Evolutionary conservation across 345 rosid genomes (phyloP), one percentile per base, ranked within the genome.

Genomic region (Salix udensis): DNA sequence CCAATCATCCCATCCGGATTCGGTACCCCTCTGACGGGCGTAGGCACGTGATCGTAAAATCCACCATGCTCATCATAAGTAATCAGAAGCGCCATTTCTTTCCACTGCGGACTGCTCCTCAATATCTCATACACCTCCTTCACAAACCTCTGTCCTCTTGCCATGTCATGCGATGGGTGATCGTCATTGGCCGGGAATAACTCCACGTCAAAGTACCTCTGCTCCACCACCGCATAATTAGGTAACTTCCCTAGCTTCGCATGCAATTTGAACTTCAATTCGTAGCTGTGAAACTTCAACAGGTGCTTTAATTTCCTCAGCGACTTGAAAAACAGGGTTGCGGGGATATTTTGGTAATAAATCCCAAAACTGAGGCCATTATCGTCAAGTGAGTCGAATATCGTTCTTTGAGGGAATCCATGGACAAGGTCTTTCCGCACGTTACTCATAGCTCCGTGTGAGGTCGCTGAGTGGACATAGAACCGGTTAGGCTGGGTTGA

Each of bases 401-500:
- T 94, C 4, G 98, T 96, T 52, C 87, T 89, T 31, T 96, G 98
- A 16, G 98, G 99, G 82, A 94, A 96, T 1, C 99, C 99, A 70
- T 84, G 87, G 71, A 96, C 67, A 2, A 96, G 90, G 83, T 96
- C 98, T 78, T 89, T 94, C 77, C 88, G 86, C 0, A 92, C 98
- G 81, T 96, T 96, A 84, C 98, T 92, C 42, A 76, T 78, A 36
- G 94, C 93, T 1, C 98, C 99, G 78, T 94, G 98, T 9, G 99
- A 96, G 67, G 99, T 96, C 73, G 98, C 99, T 11, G 98, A 96
- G 78, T 96, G 99, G 68, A 92, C 95, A 74, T 91, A 96, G 86
- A 96, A 90, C 64, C 99, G 93, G 88, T 96, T 96, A 40, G 99
- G 99, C 71, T 96, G 99, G 52, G 99, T 96, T 21, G 99, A 96